Evolutionary conservation across 1,284 basidiomycete genomes (phyloP).

Genomic region (Ganoderma meredithae): DNA sequence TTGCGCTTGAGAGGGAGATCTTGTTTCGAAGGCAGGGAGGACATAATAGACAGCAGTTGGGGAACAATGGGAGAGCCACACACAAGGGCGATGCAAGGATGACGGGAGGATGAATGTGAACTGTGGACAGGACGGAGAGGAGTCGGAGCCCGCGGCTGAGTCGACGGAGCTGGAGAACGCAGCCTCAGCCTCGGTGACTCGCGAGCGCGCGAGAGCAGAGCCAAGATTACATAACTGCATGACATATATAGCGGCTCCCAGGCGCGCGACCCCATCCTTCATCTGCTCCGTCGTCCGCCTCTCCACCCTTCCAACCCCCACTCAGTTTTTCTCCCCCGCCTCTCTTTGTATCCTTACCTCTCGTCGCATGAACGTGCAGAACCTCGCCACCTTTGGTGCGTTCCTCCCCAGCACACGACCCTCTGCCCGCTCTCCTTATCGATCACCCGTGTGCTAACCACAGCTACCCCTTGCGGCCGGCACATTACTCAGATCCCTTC

Average conservation of each 20-base stretch:
- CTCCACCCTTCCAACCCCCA: constrained; percentile 44
- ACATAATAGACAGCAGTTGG: constrained; percentile 4
- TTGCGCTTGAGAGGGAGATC: constrained; percentile 52
- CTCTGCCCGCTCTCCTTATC: constrained; percentile 39
- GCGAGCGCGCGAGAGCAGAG: constrained; percentile 15
- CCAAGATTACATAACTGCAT: constrained; percentile 41
- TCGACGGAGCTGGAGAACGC: neutral
- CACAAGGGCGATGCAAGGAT: neutral
- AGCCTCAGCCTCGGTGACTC: neutral
- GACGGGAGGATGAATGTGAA: neutral
- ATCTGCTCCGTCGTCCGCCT: constrained; percentile 36
- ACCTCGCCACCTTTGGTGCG: constrained; percentile 82
- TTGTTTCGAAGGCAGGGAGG: constrained; percentile 13
- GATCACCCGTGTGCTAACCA: constrained; percentile 35
- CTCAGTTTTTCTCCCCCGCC: constrained; percentile 53
- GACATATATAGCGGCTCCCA: constrained; percentile 36
- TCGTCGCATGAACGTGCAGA: constrained; percentile 92
- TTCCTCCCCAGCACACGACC: constrained; percentile 19
- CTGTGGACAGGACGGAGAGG: too few relatives aligned
- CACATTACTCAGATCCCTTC: constrained; percentile 79
- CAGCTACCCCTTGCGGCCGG: constrained; percentile 7
- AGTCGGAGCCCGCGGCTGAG: neutral
- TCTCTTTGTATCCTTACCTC: constrained; percentile 40
- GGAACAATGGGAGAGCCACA: neutral
- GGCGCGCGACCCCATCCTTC: constrained; percentile 38